These are phyloP conservation scores for Cryptococcus sp. DNA, from an alignment of 1,284 basidiomycete genomes.

Conservation along the genomic window DNA sequence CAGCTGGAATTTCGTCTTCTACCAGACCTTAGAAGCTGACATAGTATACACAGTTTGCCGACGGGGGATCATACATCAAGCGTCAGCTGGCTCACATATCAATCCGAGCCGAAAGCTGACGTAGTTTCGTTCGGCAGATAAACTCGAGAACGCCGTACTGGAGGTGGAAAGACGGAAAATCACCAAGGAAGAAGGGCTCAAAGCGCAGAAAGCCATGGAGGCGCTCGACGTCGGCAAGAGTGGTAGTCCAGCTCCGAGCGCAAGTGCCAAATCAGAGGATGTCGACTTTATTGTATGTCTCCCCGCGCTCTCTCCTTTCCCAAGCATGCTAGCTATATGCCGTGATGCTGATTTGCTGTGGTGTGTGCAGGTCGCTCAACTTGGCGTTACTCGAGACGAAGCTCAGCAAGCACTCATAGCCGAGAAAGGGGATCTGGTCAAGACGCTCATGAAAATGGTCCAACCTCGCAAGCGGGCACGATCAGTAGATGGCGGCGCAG, in stretches of 20 bases:
- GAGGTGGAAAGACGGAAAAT: constrained; percentile 41
- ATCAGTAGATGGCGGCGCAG: constrained; percentile 27
- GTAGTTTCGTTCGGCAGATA: constrained; percentile 25
- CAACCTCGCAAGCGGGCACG: constrained; percentile 32
- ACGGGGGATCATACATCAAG: constrained; percentile 49
- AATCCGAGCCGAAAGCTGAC: constrained; percentile 1
- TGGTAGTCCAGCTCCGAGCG: background rate
- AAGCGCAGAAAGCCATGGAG: constrained; percentile 46
- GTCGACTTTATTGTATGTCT: constrained; percentile 44
- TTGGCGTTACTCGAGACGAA: constrained; percentile 34
- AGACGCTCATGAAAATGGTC: constrained; percentile 39
- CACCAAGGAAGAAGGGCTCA: constrained; percentile 41
- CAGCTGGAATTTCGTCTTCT: constrained; percentile 8
- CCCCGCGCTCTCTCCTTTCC: background rate
- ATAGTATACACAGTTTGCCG: constrained; percentile 38
- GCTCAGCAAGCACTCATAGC: constrained; percentile 37
- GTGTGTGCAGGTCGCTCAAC: constrained; percentile 33
- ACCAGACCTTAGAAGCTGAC: constrained; percentile 7
- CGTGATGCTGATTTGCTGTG: background rate
- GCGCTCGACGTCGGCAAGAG: constrained; percentile 33
- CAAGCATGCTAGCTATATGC: no score
- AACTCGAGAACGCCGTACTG: constrained; percentile 44
- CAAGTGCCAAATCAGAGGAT: constrained; percentile 34
- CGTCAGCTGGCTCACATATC: constrained; percentile 26
- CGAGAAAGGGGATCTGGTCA: constrained; percentile 42